These are phyloP conservation scores for Eutrema yunnanense DNA, from an alignment of 345 rosid species.

Conservation along the genomic window DNA sequence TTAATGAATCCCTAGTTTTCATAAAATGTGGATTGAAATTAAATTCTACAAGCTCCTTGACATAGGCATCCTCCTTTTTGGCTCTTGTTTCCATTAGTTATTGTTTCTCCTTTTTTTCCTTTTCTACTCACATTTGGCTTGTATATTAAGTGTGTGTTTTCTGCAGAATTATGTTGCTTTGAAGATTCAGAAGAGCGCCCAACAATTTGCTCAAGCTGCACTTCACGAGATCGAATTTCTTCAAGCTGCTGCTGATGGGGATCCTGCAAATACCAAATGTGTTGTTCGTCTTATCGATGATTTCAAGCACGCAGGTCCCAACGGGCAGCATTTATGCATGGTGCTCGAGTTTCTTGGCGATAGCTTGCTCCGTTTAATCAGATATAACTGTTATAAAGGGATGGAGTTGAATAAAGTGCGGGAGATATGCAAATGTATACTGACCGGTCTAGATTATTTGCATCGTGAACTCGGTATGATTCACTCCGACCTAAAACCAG, in stretches of 20 bases:
- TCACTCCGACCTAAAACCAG: conserved; percentile 86
- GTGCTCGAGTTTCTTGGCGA: conserved; percentile 97
- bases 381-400: conserved; percentile 67
- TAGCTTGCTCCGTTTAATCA: conserved; percentile 79
- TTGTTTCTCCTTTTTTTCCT: not conserved
- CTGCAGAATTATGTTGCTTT: conserved; percentile 74
- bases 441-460: conserved; percentile 78
- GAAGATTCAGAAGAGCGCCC: conserved; percentile 95
- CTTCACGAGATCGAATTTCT: conserved; percentile 85
- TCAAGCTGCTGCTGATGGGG: conserved; percentile 60
- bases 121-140: not conserved
- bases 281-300: conserved; percentile 73
- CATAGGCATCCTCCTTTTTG: not conserved
- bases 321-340: conserved; percentile 95
- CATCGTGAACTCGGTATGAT: conserved; percentile 81
- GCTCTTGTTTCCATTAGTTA: not conserved
- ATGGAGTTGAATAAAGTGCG: conserved; percentile 68
- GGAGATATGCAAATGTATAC: conserved; percentile 87
- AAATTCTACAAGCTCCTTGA: not conserved
- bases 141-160: not conserved
- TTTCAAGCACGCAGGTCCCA: conserved; percentile 87
- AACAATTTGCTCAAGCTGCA: conserved; percentile 90
- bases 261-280: conserved; percentile 55
- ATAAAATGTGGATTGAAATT: not conserved
- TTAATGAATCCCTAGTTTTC: not conserved